Conservation (phyloP, 2,329 filamentous ascomycete species). For the Botrytis galanthina region DNA sequence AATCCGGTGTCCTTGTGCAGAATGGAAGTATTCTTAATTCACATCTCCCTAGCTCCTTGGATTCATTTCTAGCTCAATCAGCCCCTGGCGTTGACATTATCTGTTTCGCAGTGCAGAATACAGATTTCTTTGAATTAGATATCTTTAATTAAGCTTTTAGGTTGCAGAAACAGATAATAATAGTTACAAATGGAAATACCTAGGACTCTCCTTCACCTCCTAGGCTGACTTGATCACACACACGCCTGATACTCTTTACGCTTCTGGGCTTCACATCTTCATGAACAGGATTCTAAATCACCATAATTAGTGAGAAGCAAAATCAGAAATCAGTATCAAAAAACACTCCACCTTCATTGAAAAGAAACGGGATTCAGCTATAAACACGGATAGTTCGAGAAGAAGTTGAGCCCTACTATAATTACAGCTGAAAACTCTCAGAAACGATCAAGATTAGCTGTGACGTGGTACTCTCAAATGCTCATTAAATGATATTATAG, state of each 20-base stretch:
- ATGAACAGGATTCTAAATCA: background rate
- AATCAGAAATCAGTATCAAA: too few species aligned
- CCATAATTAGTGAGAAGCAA: too few species aligned
- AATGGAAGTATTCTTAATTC: background rate
- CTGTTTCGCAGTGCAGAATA: background rate
- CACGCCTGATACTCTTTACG: background rate
- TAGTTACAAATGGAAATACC: background rate
- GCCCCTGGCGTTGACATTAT: too few species aligned
- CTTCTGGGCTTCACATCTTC: accelerated
- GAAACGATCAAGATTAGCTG: background rate
- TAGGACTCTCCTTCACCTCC: background rate
- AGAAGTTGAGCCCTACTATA: accelerated
- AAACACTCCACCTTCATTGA: background rate
- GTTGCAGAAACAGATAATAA: background rate
- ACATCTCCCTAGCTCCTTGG: background rate
- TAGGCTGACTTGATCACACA: background rate
- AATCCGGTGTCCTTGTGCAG: background rate
- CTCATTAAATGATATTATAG: accelerated
- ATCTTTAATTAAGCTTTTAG: background rate
- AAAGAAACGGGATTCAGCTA: background rate
- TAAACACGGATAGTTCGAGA: background rate
- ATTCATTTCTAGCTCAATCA: background rate
- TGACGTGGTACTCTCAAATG: background rate
- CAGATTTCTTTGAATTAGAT: background rate
- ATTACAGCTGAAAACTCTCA: background rate